Percentiles rank a stretch among this genome's conserved stretches.
phyloP scores from a whole-genome alignment of 495 filamentous ascomycete genomes.

The Talaromyces thailandensis region DNA sequence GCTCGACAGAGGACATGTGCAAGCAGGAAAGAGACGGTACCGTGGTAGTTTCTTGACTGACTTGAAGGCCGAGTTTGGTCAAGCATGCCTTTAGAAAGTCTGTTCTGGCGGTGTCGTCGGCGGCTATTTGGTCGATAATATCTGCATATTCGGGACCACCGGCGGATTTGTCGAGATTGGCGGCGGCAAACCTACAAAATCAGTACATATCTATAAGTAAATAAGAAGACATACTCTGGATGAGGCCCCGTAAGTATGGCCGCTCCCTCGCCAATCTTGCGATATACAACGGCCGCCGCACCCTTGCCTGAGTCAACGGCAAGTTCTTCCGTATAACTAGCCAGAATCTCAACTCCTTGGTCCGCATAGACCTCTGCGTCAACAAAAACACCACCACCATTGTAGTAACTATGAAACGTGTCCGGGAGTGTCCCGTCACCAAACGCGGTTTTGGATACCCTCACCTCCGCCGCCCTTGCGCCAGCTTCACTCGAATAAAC shows the following conservation, averaged over 20 bases:
- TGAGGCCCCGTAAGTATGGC: conserved; percentile 82
- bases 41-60: conserved; percentile 56
- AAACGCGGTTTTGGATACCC: conserved; percentile 54
- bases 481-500: conserved; percentile 85
- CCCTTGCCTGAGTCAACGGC: conserved; percentile 66
- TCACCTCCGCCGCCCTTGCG: conserved; percentile 61
- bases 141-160: conserved; percentile 56
- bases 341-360: conserved; percentile 68
- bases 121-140: conserved; percentile 58
- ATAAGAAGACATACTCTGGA: conserved; percentile 63
- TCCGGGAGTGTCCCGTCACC: conserved; percentile 45
- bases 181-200: conserved; percentile 65
- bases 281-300: conserved; percentile 74
- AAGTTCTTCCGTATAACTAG: conserved; percentile 68
- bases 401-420: conserved; percentile 75
- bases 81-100: conserved; percentile 78
- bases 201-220: not conserved
- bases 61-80: conserved; percentile 69
- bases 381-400: conserved; percentile 93
- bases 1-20: conserved; percentile 67
- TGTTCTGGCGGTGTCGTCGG: conserved; percentile 60
- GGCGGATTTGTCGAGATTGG: conserved; percentile 58
- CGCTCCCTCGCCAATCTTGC: conserved; percentile 76
- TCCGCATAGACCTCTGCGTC: conserved; percentile 56
- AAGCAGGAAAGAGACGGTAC: conserved; percentile 78